Conservation (phyloP, 352 stramenopile genomes). For the Globisporangium sylvaticum region DNA sequence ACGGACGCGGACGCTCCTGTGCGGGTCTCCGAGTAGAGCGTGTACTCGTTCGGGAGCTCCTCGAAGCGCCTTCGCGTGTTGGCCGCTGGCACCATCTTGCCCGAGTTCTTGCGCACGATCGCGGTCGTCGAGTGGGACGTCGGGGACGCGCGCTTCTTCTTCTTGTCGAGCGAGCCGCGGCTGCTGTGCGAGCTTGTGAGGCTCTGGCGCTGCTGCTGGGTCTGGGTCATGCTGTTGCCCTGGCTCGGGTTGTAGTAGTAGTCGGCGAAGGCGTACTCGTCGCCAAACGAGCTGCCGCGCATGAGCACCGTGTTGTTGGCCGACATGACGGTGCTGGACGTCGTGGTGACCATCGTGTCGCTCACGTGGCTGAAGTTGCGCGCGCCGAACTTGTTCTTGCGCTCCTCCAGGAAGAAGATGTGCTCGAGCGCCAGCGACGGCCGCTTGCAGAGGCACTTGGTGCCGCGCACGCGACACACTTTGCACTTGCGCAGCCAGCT, state of each 20-base stretch:
- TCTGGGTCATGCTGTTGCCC: not conserved
- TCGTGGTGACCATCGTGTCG: constrained; percentile 50
- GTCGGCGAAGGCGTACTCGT: constrained; percentile 29
- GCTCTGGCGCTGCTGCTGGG: constrained; percentile 3
- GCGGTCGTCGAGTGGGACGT: constrained; percentile 13
- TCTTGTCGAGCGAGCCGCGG: constrained; percentile 11
- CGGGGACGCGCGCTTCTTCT: constrained; percentile 6
- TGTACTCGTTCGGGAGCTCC: constrained; percentile 25
- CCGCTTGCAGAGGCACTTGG: constrained; percentile 68
- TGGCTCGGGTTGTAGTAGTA: constrained; percentile 26
- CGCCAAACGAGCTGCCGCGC: constrained; percentile 25
- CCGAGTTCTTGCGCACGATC: constrained; percentile 55
- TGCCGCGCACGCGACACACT: constrained; percentile 49
- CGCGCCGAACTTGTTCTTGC: constrained; percentile 74
- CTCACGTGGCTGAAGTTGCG: constrained; percentile 81
- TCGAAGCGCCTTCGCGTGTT: constrained; percentile 21
- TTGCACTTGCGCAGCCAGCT: constrained; percentile 68
- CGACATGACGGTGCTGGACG: constrained; percentile 16
- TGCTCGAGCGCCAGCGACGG: constrained; percentile 70
- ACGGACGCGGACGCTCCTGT: constrained; percentile 14
- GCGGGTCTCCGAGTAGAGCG: constrained; percentile 23
- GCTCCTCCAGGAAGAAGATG: constrained; percentile 79
- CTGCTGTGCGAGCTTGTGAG: constrained; percentile 9
- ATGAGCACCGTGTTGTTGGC: constrained; percentile 42
- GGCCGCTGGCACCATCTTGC: constrained; percentile 39